These are phyloP conservation scores for Phytophthora aleatoria DNA, from an alignment of 352 stramenopile species.

Conservation along the genomic window DNA sequence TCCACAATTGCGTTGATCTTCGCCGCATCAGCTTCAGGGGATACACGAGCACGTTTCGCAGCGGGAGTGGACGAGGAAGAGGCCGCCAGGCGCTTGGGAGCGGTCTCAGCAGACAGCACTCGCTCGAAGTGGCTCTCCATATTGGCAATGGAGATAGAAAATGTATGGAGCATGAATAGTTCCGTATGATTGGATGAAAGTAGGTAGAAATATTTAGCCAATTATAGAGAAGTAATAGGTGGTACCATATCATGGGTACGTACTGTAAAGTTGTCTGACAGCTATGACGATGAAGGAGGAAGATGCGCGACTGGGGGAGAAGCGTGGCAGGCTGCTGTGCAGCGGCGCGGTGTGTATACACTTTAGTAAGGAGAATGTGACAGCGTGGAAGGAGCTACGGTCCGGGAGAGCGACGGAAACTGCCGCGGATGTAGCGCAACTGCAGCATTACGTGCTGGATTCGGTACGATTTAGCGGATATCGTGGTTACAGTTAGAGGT, in stretches of 20 bases:
- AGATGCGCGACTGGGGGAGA: constrained; percentile 9
- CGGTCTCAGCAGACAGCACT: constrained; percentile 43
- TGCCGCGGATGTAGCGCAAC: constrained; percentile 5
- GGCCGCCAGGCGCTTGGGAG: constrained; percentile 31
- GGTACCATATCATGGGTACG: neutral
- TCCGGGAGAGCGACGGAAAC: neutral
- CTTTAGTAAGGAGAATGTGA: constrained; percentile 9
- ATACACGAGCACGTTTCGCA: constrained; percentile 31
- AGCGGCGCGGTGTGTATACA: constrained; percentile 28
- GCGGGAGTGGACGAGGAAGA: neutral
- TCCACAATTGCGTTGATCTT: constrained; percentile 55
- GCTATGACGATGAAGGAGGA: constrained; percentile 11
- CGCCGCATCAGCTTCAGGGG: constrained; percentile 18
- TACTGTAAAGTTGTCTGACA: neutral
- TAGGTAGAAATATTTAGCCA: neutral
- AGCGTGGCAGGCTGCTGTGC: constrained; percentile 21
- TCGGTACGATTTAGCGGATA: constrained; percentile 14
- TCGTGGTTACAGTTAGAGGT: neutral
- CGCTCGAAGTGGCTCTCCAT: constrained; percentile 75
- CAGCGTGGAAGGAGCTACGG: constrained; percentile 10
- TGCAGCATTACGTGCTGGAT: constrained; percentile 30
- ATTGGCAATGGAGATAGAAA: neutral
- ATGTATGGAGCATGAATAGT: constrained; percentile 6
- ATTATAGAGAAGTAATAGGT: neutral
- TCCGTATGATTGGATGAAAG: constrained; percentile 1